Conservation (phyloP, 2,329 filamentous ascomycete species). For the Fusarium nodosum region DNA sequence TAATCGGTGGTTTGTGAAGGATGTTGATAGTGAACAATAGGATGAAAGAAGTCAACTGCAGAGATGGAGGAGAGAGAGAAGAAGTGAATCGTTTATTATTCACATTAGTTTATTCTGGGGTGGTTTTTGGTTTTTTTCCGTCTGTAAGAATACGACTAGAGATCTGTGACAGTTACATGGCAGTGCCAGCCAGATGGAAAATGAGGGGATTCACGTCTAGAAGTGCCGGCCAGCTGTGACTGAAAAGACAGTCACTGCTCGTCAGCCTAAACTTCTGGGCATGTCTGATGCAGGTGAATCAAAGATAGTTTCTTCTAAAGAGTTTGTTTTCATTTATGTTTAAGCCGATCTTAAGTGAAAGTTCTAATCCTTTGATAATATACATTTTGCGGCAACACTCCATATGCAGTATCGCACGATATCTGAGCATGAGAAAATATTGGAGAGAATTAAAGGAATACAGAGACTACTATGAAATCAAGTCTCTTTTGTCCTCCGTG, state of each 20-base stretch:
- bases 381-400: neutral
- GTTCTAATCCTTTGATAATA: neutral
- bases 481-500: neutral
- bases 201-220: conserved; percentile 34
- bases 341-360: too few species aligned
- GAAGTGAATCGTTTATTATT: neutral
- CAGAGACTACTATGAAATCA: neutral
- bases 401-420: neutral
- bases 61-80: neutral
- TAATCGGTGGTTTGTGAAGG: neutral
- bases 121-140: neutral
- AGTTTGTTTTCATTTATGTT: neutral
- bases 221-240: neutral
- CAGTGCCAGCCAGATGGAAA: conserved; percentile 24
- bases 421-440: neutral
- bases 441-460: neutral
- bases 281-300: neutral
- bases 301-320: neutral
- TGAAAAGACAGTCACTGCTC: neutral
- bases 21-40: neutral
- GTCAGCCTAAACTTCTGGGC: neutral
- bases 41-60: conserved; percentile 16
- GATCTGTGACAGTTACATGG: conserved; percentile 10
- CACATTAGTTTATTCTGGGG: neutral
- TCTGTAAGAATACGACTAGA: neutral